Evolutionary conservation across 2,329 filamentous ascomycete species (phyloP), one percentile per base, ranked within the genome.

Genomic region (Uncinocarpus reesii): DNA sequence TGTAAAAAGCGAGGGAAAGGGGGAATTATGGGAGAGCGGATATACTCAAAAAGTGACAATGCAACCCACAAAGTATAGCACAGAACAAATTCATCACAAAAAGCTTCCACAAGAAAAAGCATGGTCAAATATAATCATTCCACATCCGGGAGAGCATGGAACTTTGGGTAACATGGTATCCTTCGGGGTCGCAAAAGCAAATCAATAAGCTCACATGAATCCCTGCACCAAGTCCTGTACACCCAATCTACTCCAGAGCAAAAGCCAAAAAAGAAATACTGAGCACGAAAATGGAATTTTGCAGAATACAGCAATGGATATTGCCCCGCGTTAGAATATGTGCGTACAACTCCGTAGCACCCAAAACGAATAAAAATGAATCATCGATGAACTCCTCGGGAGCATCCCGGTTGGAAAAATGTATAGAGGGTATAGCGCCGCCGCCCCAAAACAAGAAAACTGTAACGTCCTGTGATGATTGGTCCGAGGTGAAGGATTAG

Each of bases 111-210:
- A 45, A 47, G 44, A 44, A 47, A 34, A 47, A 49, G 26, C 47
- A 16, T 42, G 41, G 21, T 43, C 47, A 49, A 49, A 37, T 49
- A 49, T 15, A 49, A 37, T 42, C 47, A 43, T 49, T 43, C 38
- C 38, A 36, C 15, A 38, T 48, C 38, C 31, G 31, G 32, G 20
- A 35, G 44, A 18, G 36, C 35, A 35, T 36, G 36, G 36, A n/a
- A n/a, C 31, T 34, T 44, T 34, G 23, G 34, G 24, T 38, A 41
- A 40, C 24, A 40, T 47, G 36, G 45, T 47, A 47, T 41, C 26
- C 37, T 32, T 47, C 44, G 32, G 28, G 40, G 26, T 38, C 45
- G 35, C 45, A n/a, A 28, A 40, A 34, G 24, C 20, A 26, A 45
- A 5, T 29, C 38, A 35, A 43, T 24, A 29, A 48, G 46, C 37